Base-by-base conservation (phyloP, 169 alveolate genomes). In the Theileria parva region DNA sequence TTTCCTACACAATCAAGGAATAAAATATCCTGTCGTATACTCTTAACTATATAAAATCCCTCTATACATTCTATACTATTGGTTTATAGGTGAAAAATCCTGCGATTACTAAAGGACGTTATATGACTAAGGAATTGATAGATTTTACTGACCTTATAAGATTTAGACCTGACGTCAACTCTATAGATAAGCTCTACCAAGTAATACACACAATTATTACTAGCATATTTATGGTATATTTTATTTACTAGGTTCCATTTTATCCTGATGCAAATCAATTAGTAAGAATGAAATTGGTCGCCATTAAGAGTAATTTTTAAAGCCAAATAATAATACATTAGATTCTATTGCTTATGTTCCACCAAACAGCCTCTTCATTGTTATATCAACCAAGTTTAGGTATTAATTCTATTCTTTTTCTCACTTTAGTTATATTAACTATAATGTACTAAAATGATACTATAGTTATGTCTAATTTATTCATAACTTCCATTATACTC, bases 201-300 rank as follows among this genome's bases (percentile, higher is more conserved):
- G 89, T 86, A 87, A 25, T 70, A 76, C 15, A 74, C 74, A 37
- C 67, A 74, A 60, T 78, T 71, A 59, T 59, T 37, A 90, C 21
- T 44, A 0, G 2, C 1, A 13, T 44, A 8, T 44, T 1, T 44
- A 4, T 8, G 12, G 12, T 44, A 44, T 44, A 44, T 4, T 44
- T 44, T 44, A 44, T 71, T 37, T 66, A 74, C 30, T 79, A 86
- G 89, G 91, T 86, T 37, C 95, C 95, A 27, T 91, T 91, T 67
- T 91, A 80, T 50, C 95, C 95, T 8, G 95, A 91, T 80, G 93
- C 93, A 1, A 66, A 74, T 28, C 74, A 73, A 30, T 68, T 91
- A 51, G 93, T 91, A 55, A 86, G 85, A 66, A 69, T 67, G 57
- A 87, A 88, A 23, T 70, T 81, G 68, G 95, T 91, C 0, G 32